phyloP scores from a whole-genome alignment of 805 yeast genomes.

The Yamadazyma paraphyllophila region DNA sequence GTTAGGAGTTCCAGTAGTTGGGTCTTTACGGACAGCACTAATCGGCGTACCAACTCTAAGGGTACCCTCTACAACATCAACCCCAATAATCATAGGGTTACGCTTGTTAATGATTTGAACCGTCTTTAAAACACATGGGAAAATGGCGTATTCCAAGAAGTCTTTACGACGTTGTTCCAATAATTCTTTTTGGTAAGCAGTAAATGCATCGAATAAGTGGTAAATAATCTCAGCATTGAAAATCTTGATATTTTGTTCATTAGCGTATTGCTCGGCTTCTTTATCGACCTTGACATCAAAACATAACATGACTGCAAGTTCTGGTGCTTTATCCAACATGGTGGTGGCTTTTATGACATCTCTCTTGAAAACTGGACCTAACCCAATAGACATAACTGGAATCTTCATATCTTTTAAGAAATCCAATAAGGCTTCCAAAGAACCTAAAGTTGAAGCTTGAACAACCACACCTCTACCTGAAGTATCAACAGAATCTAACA shows the following conservation, averaged over 20 bases:
- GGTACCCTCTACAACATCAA: constrained; percentile 90
- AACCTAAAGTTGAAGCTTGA: constrained; percentile 97
- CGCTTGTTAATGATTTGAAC: constrained; percentile 96
- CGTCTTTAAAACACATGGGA: constrained; percentile 94
- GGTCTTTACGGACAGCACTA: constrained; percentile 87
- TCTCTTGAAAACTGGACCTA: constrained; percentile 97
- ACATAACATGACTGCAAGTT: constrained; percentile 95
- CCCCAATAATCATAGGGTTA: constrained; percentile 99
- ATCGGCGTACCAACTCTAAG: constrained; percentile 92
- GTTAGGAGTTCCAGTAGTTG: constrained; percentile 71
- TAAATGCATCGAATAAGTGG: constrained; percentile 92
- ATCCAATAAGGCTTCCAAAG: constrained; percentile 93
- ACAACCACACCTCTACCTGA: constrained; percentile 97
- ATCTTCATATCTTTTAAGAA: constrained; percentile 98
- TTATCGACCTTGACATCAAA: constrained; percentile 96
- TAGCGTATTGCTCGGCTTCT: constrained; percentile 98
- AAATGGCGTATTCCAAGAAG: constrained; percentile 82
- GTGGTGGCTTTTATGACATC: constrained; percentile 97
- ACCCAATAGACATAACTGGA: constrained; percentile 97
- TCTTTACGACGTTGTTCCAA: constrained; percentile 89
- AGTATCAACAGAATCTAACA: constrained; percentile 91
- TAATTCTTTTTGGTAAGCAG: constrained; percentile 84
- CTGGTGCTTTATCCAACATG: constrained; percentile 95
- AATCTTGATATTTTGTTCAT: constrained; percentile 84
- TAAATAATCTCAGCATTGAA: constrained; percentile 96